Evolutionary conservation across 495 filamentous ascomycete genomes (phyloP).

Genomic region (Cetradonia linearis): DNA sequence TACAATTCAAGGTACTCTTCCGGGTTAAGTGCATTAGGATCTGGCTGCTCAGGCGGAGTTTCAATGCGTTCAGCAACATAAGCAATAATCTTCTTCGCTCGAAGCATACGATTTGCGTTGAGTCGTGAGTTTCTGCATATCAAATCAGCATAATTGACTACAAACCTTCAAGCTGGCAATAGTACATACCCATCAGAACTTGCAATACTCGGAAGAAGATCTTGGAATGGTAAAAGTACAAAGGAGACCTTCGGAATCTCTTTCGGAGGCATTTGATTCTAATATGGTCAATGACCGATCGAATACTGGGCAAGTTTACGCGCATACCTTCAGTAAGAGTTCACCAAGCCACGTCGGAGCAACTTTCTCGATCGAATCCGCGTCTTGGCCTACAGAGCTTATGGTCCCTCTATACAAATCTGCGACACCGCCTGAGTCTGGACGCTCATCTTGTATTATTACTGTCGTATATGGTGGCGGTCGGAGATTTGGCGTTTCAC

Average conservation of each 20-base stretch:
- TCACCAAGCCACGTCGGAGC: slow-evolving; percentile 90
- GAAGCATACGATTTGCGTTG: slow-evolving; percentile 94
- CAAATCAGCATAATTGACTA: slow-evolving; percentile 18
- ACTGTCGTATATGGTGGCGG: slow-evolving; percentile 71
- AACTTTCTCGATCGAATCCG: slow-evolving; percentile 70
- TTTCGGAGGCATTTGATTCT: slow-evolving; percentile 77
- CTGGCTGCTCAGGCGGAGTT: slow-evolving; percentile 39
- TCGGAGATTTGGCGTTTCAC: slow-evolving; percentile 76
- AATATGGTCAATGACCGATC: slow-evolving; percentile 7
- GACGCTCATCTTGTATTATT: slow-evolving; percentile 89
- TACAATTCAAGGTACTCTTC: slow-evolving; percentile 92
- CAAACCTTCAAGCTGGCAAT: not conserved
- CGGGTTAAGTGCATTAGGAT: slow-evolving; percentile 55
- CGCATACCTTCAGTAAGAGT: slow-evolving; percentile 60
- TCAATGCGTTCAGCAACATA: slow-evolving; percentile 92
- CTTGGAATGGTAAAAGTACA: slow-evolving; percentile 73
- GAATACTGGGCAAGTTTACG: not conserved
- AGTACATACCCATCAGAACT: slow-evolving; percentile 46
- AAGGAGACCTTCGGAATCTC: slow-evolving; percentile 93
- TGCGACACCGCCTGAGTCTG: slow-evolving; percentile 75
- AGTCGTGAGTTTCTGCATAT: slow-evolving; percentile 60
- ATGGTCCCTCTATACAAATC: slow-evolving; percentile 88
- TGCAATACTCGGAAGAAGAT: slow-evolving; percentile 59
- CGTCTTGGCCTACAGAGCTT: slow-evolving; percentile 61
- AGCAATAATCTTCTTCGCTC: slow-evolving; percentile 85